These are phyloP conservation scores for Avena atlantica DNA, from an alignment of 176 grass and related monocot species.

Conservation along the genomic window DNA sequence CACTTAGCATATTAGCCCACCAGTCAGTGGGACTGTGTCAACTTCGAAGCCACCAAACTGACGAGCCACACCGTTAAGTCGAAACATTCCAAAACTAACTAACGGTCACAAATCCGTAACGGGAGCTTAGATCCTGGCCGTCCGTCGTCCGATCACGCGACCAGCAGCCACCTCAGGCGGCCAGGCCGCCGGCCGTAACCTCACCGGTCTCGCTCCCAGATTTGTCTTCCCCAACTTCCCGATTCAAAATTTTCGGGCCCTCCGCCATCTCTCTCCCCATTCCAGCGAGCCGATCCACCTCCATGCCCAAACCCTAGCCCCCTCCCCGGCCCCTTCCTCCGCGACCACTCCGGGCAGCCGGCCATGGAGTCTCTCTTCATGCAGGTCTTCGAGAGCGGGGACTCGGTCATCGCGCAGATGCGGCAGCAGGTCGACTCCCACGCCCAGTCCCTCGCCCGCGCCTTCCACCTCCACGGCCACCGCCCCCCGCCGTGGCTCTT, in stretches of 20 bases:
- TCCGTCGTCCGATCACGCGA: no score
- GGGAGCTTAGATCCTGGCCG: no score
- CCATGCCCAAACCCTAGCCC: constrained; percentile 51
- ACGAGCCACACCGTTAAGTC: no score
- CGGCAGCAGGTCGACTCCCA: constrained; percentile 70
- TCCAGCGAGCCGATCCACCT: constrained; percentile 33
- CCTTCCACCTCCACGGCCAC: constrained; percentile 59
- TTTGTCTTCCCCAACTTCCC: background rate
- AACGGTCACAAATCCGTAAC: no score
- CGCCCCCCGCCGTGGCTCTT: constrained; percentile 68
- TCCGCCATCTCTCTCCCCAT: background rate
- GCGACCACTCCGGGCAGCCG: background rate
- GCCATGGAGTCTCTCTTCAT: constrained; percentile 89
- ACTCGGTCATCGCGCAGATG: constrained; percentile 57
- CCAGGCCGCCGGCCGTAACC: no score
- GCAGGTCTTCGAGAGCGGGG: constrained; percentile 74
- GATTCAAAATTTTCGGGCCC: constrained; percentile 70
- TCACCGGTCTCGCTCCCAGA: background rate
- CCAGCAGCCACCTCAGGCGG: no score
- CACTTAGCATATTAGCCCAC: no score
- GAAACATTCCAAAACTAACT: no score
- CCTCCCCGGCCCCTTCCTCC: background rate
- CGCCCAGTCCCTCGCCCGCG: constrained; percentile 63
- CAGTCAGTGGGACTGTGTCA: no score
- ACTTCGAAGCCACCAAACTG: no score